Conservation (phyloP, 306 rosid species). For the Rosa rugosa region DNA sequence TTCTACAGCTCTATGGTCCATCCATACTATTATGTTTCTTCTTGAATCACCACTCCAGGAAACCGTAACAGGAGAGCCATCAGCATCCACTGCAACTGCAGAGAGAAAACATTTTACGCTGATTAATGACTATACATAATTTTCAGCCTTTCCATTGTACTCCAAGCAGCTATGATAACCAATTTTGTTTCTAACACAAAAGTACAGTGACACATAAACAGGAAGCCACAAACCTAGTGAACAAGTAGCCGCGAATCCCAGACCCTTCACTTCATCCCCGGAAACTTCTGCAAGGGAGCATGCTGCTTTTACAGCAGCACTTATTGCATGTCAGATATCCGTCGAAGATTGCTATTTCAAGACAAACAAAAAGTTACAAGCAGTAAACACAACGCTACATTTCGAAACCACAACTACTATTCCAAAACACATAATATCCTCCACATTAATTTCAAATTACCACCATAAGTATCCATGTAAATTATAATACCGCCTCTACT, state of each 20-base stretch:
- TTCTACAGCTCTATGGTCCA: constrained; percentile 96
- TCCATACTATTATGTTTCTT: constrained; percentile 94
- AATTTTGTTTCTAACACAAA: not conserved
- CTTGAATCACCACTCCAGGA: constrained; percentile 93
- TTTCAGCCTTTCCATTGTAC: not conserved
- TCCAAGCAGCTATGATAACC: not conserved
- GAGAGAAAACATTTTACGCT: constrained; percentile 24
- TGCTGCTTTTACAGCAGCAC: constrained; percentile 83
- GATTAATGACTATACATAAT: not conserved
- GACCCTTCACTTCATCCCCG: constrained; percentile 67
- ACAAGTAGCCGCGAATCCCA: constrained; percentile 96
- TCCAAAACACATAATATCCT: not conserved
- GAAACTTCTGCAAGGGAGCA: constrained; percentile 73
- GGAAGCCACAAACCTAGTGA: constrained; percentile 68
- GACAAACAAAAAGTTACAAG: constrained; percentile 25
- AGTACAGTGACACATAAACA: not conserved
- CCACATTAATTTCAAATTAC: not conserved
- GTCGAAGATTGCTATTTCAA: constrained; percentile 92
- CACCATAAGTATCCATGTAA: not conserved
- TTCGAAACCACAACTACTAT: constrained; percentile 9
- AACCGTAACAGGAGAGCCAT: constrained; percentile 86
- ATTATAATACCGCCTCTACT: not conserved
- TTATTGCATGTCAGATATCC: constrained; percentile 93
- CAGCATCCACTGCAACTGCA: constrained; percentile 90
- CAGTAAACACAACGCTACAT: constrained; percentile 17